Evolutionary conservation across 768 basidiomycete species (phyloP), one percentile per base, ranked within the genome.

Genomic region (Leccinum boreale): DNA sequence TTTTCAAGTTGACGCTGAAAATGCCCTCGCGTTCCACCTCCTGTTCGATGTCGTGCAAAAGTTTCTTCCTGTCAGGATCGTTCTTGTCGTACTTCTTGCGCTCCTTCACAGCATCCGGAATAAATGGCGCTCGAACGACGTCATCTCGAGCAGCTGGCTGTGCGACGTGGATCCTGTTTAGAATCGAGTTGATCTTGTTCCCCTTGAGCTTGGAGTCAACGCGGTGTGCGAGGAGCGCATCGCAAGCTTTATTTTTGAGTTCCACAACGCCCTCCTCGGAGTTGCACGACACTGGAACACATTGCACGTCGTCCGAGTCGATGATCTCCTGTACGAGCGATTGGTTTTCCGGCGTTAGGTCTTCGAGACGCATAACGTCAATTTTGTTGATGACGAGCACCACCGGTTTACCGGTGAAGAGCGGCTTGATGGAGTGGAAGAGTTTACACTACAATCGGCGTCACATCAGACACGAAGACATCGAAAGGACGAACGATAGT

Each of bases 231-330:
- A 99, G 87, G 21, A 99, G 84, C 2, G 92, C 88, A 66, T 98
- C 97, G 75, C 97, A 99, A 1, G 96, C 94, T 60, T 84, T 86
- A 76, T 93, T 96, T 75, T 96, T 94, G 62, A 98, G 87, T 50
- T 91, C 88, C 90, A 95, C 98, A 60, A 99, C 95, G 28, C 96
- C 96, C 70, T 99, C 97, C 60, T 98, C 96, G 23, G 94, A 90
- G 77, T 94, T 87, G 72, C 94, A 96, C 17, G 97, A 98, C 17
- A 94, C 86, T 69, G 94, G 89, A 28, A 97, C 81, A 62, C 82
- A 81, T 62, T 83, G 78, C 3, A 94, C 87, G 65, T 81, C 85
- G 63, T 90, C 89, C 8, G 71, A 60, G 65, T 85, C 80, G 66
- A 93, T 85, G 76, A 99, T 94, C 70, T 92, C 92, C 59, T 96